Percentiles rank a stretch among this genome's conserved stretches.
phyloP scores from a whole-genome alignment of 306 rosid genomes.

The Elaeagnus macrophylla region DNA sequence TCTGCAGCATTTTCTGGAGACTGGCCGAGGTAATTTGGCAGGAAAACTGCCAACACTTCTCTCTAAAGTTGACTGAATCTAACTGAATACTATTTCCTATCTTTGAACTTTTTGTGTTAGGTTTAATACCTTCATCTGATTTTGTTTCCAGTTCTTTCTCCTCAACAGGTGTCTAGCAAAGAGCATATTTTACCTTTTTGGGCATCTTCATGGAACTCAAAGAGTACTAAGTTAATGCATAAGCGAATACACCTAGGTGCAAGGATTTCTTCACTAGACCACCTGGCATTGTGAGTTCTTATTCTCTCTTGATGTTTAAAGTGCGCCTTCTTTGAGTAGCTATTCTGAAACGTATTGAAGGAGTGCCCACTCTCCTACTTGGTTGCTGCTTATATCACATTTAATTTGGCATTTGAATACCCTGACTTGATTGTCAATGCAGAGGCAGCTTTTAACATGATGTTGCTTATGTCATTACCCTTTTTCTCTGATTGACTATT shows the following conservation, averaged over 20 bases:
- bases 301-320: not conserved
- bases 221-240: constrained; percentile 30
- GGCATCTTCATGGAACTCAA: constrained; percentile 45
- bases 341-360: not conserved
- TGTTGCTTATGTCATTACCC: constrained; percentile 1
- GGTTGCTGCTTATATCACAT: not conserved
- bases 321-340: constrained; percentile 3
- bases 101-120: constrained; percentile 9
- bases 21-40: constrained; percentile 54
- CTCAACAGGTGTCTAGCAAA: constrained; percentile 67
- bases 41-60: constrained; percentile 1
- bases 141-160: constrained; percentile 74
- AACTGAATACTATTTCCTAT: not conserved
- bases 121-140: constrained; percentile 37
- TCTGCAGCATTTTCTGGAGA: constrained; percentile 57
- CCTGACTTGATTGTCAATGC: constrained; percentile 3
- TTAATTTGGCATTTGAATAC: too few species aligned
- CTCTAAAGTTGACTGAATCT: not conserved
- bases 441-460: constrained; percentile 11
- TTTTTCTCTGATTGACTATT: constrained; percentile 17
- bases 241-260: constrained; percentile 46
- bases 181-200: constrained; percentile 67
- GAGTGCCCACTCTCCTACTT: constrained; percentile 11
- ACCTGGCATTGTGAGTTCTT: constrained; percentile 59
- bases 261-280: constrained; percentile 62